Base-by-base conservation (phyloP, 1,139 yeast genomes). In the Yamadazyma kanchanaburiensis region DNA sequence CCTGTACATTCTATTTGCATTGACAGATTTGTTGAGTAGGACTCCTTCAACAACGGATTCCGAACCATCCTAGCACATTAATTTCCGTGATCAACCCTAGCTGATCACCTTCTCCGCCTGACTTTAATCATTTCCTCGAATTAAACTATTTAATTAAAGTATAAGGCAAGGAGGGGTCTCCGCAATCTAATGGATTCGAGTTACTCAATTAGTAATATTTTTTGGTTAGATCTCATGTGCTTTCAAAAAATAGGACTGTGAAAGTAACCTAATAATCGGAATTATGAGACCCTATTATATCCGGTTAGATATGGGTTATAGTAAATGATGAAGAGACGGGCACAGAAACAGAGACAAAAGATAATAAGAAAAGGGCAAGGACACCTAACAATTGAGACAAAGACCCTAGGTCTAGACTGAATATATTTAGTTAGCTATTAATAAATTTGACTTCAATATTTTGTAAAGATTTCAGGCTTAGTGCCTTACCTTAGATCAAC, bases 181-280 rank as follows among this genome's bases (percentile, higher is more conserved):
- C 20, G 20, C 20, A 18, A 10, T 8, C 9, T 10, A 8, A 18
- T 10, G 10, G 20, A 18, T 18, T 10, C n/a, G n/a, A n/a, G n/a
- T n/a, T n/a, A n/a, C n/a, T n/a, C n/a, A n/a, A n/a, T n/a, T n/a
- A n/a, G n/a, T n/a, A n/a, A n/a, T n/a, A n/a, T n/a, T n/a, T n/a
- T n/a, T n/a, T n/a, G n/a, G n/a, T n/a, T n/a, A n/a, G 10, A 18
- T 18, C 20, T 18, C 20, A 18, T 18, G 20, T 18, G 20, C 20
- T 8, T 10, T 18, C 10, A 10, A 18, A 18, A 7, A 18, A 18
- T 18, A 18, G 20, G 10, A 18, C 10, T 10, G 10, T 8, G 20
- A 8, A 8, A 10, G 10, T 10, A 18, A 18, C 7, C 10, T 10
- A 18, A 7, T 18, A 10, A 18, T 18, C 20, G n/a, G n/a, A n/a